Base-by-base conservation (phyloP, 371 early-diverging fungal species). In the Vavraia culicis region DNA sequence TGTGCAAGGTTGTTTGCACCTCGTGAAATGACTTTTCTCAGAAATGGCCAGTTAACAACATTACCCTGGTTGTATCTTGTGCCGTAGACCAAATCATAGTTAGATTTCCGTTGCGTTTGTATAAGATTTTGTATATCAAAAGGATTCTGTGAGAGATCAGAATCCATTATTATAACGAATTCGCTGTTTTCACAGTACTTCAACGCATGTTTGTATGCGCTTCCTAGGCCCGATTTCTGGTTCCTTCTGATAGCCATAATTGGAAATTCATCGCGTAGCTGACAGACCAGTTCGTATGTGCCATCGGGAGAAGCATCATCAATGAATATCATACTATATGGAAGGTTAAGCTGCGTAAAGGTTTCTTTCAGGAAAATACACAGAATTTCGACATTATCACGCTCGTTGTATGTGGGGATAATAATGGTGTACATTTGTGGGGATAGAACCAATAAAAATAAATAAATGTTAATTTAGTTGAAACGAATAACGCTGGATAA, bases 281-380 rank as follows among this genome's bases (percentile, higher is more conserved):
- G 77, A 60, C 78, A 75, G 44, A 90, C 93, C 20, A 85, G 75
- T 46, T 84, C 83, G 38, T 81, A 74, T 1, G 96, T 96, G 21
- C 87, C 88, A 67, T 96, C 96, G n/a, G 93, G 89, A 58, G 86
- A 85, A 44, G 76, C 79, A 65, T 94, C 96, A 69, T 96, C 96
- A 34, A 96, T 81, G 63, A 96, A 78, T 46, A 96, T 82, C 42
- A 96, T 80, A 62, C 88, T 88, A 71, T 80, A 93, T 67, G 83
- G 78, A 38, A 83, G 73, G 22, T 76, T 59, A 18, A 73, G 64
- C 22, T 82, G 79, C 36, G 73, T 71, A 55, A 93, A 85, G 1
- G 79, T 78, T 66, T 80, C 80, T 22, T 77, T 77, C 34, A 93
- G 67, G 50, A 91, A 69, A 79, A 82, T 85, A 39, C 78, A 71